phyloP scores from a whole-genome alignment of 179 eudicot species.

The Beta corolliflora region DNA sequence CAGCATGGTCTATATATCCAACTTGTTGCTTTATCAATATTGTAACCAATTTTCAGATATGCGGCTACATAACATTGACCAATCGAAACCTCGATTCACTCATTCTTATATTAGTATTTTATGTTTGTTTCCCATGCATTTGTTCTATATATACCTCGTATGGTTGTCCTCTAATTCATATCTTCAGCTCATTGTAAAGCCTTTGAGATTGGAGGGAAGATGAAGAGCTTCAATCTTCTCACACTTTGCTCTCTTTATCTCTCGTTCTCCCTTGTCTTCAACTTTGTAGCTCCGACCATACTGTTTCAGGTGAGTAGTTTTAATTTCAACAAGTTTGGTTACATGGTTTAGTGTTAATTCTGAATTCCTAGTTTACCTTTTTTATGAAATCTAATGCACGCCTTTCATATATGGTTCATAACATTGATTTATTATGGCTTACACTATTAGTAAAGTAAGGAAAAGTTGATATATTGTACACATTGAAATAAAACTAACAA shows the following conservation, averaged over 20 bases:
- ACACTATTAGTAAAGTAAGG: no score
- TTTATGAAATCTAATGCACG: no score
- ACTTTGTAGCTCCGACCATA: slow-evolving; percentile 19
- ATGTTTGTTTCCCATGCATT: slow-evolving; percentile 9
- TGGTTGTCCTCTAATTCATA: neutral
- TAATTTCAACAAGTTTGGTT: no score
- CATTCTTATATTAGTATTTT: neutral
- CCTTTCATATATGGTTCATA: no score
- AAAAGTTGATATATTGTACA: no score
- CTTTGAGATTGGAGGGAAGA: neutral
- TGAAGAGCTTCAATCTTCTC: slow-evolving; percentile 6
- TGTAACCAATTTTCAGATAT: no score
- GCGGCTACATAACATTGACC: no score
- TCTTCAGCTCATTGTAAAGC: neutral
- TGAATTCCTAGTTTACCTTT: no score
- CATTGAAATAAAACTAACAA: no score
- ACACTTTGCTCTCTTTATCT: slow-evolving; percentile 2
- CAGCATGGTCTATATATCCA: neutral
- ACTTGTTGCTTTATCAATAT: neutral
- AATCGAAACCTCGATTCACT: neutral
- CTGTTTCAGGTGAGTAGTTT: slow-evolving; percentile 24
- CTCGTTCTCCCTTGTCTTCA: slow-evolving; percentile 19
- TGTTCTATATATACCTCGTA: slow-evolving; percentile 9
- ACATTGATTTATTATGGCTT: no score
- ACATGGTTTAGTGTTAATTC: no score